Base-by-base conservation (phyloP, 1,139 yeast species). In the Debaryomyces robertsiae region DNA sequence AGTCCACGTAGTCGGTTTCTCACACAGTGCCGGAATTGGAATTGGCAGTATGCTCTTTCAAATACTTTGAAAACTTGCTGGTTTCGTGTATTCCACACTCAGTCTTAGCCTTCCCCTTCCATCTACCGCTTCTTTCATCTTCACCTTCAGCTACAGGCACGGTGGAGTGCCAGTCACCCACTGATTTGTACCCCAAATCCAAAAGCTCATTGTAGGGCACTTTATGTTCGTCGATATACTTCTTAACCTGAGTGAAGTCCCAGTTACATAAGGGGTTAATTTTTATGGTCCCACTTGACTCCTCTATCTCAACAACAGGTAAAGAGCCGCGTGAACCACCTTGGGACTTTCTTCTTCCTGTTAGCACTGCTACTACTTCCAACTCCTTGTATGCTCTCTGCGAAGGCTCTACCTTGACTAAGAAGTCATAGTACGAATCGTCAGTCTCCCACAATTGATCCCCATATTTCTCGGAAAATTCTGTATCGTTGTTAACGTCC, bases 101-200 rank as follows among this genome's bases (percentile, higher is more conserved):
- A 0, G 96, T 89, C 68, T 93, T 93, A 4, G 81, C 76, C 60
- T 84, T 79, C 2, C 97, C 97, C 70, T 86, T 85, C 98, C 98
- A 93, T 54, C 98, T 78, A 1, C 98, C 98, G 23, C 95, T 81
- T 51, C 98, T 78, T 60, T 93, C 98, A 58, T 91, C 97, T 57
- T 89, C 97, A 4, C 94, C 96, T 36, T 86, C 96, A 9, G 71
- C 79, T 9, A 89, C 95, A 1, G 98, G 97, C 30, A 67, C 81
- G 0, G 98, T 93, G 1, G 96, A 87, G 63, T 93, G 98, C 81
- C 93, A 93, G 63, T 93, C 98, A 1, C 98, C 98, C 15, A 93
- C 78, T 0, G 96, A 86, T 54, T 90, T 83, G 63, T 91, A 93
- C 0, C 98, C 98, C 44, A 81, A 70, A 60, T 90, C 94, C 38